Evolutionary conservation across 2,329 filamentous ascomycete genomes (phyloP).

Genomic region (Cryphonectria japonica): DNA sequence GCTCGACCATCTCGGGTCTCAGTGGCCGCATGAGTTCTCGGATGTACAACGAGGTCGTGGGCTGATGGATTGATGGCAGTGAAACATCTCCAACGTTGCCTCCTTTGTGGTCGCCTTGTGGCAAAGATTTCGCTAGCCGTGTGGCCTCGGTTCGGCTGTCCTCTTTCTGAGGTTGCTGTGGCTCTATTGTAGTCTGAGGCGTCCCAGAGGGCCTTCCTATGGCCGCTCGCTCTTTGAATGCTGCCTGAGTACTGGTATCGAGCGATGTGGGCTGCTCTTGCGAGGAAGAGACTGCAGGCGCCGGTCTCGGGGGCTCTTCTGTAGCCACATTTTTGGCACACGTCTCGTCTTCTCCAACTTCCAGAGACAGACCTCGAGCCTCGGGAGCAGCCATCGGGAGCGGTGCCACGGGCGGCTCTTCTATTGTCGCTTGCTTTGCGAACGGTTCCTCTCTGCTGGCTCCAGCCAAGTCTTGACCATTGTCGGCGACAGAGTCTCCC

Average conservation of each 20-base stretch:
- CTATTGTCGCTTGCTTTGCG: slow-evolving; percentile 10
- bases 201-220: slow-evolving; percentile 17
- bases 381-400: slow-evolving; percentile 2
- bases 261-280: not conserved
- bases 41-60: slow-evolving; percentile 83
- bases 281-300: not conserved
- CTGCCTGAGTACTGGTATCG: slow-evolving; percentile 8
- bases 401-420: slow-evolving; percentile 10
- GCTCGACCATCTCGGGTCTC: slow-evolving; percentile 66
- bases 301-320: slow-evolving; percentile 15
- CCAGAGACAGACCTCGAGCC: not conserved
- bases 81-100: slow-evolving; percentile 53
- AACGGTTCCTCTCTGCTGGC: slow-evolving; percentile 10
- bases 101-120: slow-evolving; percentile 10
- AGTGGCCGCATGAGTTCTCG: slow-evolving; percentile 88
- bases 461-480: not conserved
- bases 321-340: slow-evolving; percentile 9
- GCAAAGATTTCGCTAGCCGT: not conserved
- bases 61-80: slow-evolving; percentile 58
- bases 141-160: slow-evolving; percentile 16
- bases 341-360: not conserved
- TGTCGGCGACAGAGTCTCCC: not conserved
- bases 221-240: slow-evolving; percentile 9
- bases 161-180: slow-evolving; percentile 30
- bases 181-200: slow-evolving; percentile 28